These are phyloP conservation scores for Wickerhamomyces bovis DNA, from an alignment of 805 yeast species.

Conservation along the genomic window DNA sequence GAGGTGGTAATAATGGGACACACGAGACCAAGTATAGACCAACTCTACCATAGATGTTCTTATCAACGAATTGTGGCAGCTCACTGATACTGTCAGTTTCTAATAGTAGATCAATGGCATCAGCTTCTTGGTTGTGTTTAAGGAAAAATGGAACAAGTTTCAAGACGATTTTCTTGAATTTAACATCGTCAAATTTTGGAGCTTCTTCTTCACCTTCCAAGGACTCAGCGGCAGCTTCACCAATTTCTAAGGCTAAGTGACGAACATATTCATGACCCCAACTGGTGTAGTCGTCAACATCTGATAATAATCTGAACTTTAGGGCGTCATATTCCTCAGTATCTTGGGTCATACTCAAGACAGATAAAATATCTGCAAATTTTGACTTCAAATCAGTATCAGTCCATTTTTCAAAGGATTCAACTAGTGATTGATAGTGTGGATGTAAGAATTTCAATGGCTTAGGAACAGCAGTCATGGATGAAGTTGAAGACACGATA, in stretches of 20 bases:
- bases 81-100: slow-evolving; percentile 86
- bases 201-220: slow-evolving; percentile 29
- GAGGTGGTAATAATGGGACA: slow-evolving; percentile 94
- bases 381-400: slow-evolving; percentile 40
- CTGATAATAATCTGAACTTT: slow-evolving; percentile 65
- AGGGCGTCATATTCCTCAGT: slow-evolving; percentile 74
- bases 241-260: slow-evolving; percentile 91
- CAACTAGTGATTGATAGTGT: slow-evolving; percentile 63
- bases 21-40: slow-evolving; percentile 93
- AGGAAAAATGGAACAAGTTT: slow-evolving; percentile 84
- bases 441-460: slow-evolving; percentile 95
- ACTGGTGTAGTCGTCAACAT: slow-evolving; percentile 54
- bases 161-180: slow-evolving; percentile 59
- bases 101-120: slow-evolving; percentile 88
- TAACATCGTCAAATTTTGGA: slow-evolving; percentile 26
- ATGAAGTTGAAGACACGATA: slow-evolving; percentile 89
- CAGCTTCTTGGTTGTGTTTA: slow-evolving; percentile 96
- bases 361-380: slow-evolving; percentile 86
- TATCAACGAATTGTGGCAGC: slow-evolving; percentile 79
- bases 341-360: slow-evolving; percentile 90
- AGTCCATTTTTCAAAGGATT: slow-evolving; percentile 64
- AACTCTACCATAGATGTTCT: slow-evolving; percentile 77
- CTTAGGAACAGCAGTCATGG: slow-evolving; percentile 99
- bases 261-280: slow-evolving; percentile 99
- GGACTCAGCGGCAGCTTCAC: slow-evolving; percentile 69